phyloP scores from a whole-genome alignment of 345 rosid species.

The Populus euphratica region DNA sequence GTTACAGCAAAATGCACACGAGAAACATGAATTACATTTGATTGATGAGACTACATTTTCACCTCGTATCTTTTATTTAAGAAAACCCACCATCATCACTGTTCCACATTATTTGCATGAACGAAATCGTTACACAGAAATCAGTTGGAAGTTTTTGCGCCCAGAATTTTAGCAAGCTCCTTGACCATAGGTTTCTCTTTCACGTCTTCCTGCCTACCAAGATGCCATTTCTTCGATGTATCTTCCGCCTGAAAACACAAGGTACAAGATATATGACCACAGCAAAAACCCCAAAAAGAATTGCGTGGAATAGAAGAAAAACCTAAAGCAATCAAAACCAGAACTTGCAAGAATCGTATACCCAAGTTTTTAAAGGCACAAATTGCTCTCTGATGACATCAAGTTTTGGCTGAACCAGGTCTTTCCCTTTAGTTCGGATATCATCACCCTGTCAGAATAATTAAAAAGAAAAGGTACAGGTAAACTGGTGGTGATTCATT shows the following conservation, averaged over 20 bases:
- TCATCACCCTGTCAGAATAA: slow-evolving; percentile 48
- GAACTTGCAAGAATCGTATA: slow-evolving; percentile 27
- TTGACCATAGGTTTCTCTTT: slow-evolving; percentile 68
- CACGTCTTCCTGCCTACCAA: slow-evolving; percentile 38
- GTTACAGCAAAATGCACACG: no score
- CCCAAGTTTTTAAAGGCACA: slow-evolving; percentile 69
- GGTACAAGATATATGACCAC: background rate
- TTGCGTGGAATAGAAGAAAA: background rate
- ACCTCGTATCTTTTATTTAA: background rate
- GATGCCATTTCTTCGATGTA: slow-evolving; percentile 69
- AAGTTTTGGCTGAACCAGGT: slow-evolving; percentile 56
- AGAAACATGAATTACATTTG: no score
- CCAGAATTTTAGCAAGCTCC: slow-evolving; percentile 65
- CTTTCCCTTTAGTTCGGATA: slow-evolving; percentile 52
- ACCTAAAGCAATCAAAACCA: background rate
- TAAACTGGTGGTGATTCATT: no score
- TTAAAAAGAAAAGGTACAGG: no score
- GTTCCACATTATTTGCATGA: background rate
- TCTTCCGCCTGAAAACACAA: slow-evolving; percentile 47
- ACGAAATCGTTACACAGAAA: background rate
- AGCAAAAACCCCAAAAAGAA: no score
- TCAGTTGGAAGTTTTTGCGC: slow-evolving; percentile 41
- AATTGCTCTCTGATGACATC: slow-evolving; percentile 54
- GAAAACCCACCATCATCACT: background rate
- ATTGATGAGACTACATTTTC: no score